phyloP scores from a whole-genome alignment of 177 flowering plant genomes.

The Vitis hybrid region DNA sequence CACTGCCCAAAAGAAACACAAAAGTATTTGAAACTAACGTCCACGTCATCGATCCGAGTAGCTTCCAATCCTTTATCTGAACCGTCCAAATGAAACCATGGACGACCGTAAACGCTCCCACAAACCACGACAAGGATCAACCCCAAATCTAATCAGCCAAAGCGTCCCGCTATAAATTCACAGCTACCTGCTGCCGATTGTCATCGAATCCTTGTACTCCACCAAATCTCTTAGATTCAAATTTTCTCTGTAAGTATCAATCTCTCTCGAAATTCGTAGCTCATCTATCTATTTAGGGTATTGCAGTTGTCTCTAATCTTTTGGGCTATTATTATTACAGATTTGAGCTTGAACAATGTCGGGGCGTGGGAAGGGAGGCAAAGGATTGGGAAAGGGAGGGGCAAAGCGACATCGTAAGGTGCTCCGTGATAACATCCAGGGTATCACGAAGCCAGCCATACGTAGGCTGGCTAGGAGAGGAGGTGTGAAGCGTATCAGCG shows the following conservation, averaged over 20 bases:
- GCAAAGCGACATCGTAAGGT: conserved; percentile 50
- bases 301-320: not conserved
- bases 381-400: conserved; percentile 50
- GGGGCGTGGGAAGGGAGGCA: conserved; percentile 51
- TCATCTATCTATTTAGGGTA: not conserved
- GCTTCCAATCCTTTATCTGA: not conserved
- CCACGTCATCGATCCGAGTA: conserved; percentile 27
- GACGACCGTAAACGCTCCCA: not conserved
- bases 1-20: not conserved
- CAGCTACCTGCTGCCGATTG: not conserved
- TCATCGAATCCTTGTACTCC: not conserved
- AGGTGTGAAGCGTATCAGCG: conserved; percentile 48
- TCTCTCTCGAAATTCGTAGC: not conserved
- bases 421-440: conserved; percentile 45
- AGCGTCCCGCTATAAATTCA: not conserved
- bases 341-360: conserved; percentile 24
- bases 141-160: not conserved
- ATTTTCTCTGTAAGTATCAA: not conserved
- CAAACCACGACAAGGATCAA: conserved; percentile 1
- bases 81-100: conserved; percentile 12
- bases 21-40: not conserved
- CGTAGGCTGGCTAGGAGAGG: conserved; percentile 46
- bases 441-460: conserved; percentile 48
- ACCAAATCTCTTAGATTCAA: not conserved
- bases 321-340: not conserved